These are phyloP conservation scores for Discostella pseudostelligera DNA, from an alignment of 108 stramenopile species.

Conservation along the genomic window DNA sequence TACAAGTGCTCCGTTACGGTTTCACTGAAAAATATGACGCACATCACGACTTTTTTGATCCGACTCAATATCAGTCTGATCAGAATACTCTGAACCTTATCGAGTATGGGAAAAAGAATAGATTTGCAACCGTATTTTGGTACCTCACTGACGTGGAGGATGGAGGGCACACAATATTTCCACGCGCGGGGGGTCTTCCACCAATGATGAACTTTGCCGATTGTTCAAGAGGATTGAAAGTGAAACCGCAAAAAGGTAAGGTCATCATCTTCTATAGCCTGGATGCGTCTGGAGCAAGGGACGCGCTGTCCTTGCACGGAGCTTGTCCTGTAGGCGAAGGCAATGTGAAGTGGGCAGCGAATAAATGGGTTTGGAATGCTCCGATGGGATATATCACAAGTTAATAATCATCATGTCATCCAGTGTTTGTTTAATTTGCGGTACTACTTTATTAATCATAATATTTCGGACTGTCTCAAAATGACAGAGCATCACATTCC, in stretches of 20 bases:
- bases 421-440: no score
- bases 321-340: constrained; percentile 83
- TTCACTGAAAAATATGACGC: constrained; percentile 66
- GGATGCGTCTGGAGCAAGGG: constrained; percentile 51
- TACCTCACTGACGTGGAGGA: constrained; percentile 81
- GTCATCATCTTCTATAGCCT: constrained; percentile 86
- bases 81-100: constrained; percentile 39
- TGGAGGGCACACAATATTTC: constrained; percentile 78
- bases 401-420: no score
- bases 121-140: constrained; percentile 89
- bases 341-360: constrained; percentile 91
- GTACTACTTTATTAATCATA: no score
- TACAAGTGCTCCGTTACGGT: constrained; percentile 73
- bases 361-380: constrained; percentile 90
- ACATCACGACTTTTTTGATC: constrained; percentile 84
- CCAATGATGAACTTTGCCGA: constrained; percentile 13
- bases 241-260: constrained; percentile 74
- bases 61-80: constrained; percentile 46
- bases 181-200: constrained; percentile 34
- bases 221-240: constrained; percentile 57
- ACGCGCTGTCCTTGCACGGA: constrained; percentile 77
- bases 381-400: constrained; percentile 44
- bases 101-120: constrained; percentile 64
- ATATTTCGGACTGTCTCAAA: no score
- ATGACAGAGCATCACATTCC: no score